Evolutionary conservation across 2,329 filamentous ascomycete genomes (phyloP).

Genomic region (Cladosporium sp.): DNA sequence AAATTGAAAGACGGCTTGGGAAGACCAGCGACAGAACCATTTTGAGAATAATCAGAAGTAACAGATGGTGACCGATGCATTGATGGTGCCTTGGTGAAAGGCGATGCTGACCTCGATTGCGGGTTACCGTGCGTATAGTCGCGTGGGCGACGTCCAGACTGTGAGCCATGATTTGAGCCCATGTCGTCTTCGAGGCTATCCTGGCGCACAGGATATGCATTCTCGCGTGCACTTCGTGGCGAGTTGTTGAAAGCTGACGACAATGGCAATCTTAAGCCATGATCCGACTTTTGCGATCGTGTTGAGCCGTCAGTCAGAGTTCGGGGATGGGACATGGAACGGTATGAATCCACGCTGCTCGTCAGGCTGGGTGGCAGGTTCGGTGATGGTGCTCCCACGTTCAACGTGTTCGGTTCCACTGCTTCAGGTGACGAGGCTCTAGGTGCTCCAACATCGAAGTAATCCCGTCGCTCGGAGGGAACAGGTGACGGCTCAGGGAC

Average conservation of each 20-base stretch:
- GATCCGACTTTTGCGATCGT: constrained; percentile 26
- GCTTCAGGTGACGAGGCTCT: constrained; percentile 43
- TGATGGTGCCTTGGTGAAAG: constrained; percentile 55
- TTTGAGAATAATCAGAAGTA: constrained; percentile 72
- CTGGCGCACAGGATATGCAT: constrained; percentile 41
- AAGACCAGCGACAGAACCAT: constrained; percentile 46
- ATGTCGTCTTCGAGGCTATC: constrained; percentile 62
- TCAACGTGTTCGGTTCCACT: constrained; percentile 37
- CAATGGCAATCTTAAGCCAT: constrained; percentile 26
- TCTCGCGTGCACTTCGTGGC: constrained; percentile 37
- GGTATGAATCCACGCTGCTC: constrained; percentile 31
- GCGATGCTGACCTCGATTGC: constrained; percentile 57
- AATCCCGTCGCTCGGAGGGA: constrained; percentile 29
- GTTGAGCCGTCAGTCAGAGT: constrained; percentile 39
- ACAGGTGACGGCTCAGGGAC: constrained; percentile 4
- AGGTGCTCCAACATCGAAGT: constrained; percentile 40
- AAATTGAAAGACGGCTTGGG: constrained; percentile 85
- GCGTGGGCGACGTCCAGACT: constrained; percentile 61
- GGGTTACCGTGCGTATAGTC: constrained; percentile 73
- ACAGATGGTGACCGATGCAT: constrained; percentile 77
- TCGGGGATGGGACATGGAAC: constrained; percentile 36
- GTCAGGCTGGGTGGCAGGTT: constrained; percentile 32
- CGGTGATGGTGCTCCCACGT: constrained; percentile 42
- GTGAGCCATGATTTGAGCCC: constrained; percentile 53
- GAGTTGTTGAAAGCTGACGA: constrained; percentile 39